Evolutionary conservation across 192 early-diverging fungal species (phyloP), one percentile per base, ranked within the genome.

Genomic region (Coemansia sp.): DNA sequence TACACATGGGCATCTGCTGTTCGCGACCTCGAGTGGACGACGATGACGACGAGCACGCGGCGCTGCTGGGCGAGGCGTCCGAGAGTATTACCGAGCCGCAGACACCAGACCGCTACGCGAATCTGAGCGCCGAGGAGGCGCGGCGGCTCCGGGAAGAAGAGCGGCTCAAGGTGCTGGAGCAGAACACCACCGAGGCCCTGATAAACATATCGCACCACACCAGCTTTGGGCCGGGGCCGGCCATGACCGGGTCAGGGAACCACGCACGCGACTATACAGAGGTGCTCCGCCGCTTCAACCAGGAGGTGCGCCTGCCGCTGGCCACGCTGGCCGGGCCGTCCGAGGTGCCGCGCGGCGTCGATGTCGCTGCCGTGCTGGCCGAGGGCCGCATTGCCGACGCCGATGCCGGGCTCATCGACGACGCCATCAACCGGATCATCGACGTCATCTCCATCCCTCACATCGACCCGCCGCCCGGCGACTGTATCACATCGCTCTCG

Each of bases 181-280:
- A 60, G 28, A 20, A 21, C 17, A 72, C 68, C 10, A 64, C 60
- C 47, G 68, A 72, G 48, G 60, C 68, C 44, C 52, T 72, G 16
- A 72, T 72, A 12, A 72, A 64, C 48, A 72, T 72, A 27, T 60
- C 56, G 22, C 60, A 72, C 27, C 47, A 47, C 12, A 23, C 51
- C 3, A 48, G 50, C 41, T 64, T 51, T 39, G 44, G 38, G 22
- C 64, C 60, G 32, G 51, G 52, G 5, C 68, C 51, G 38, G 14
- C 56, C 14, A 56, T 64, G 25, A 44, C 29, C 18, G 38, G 38
- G 42, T 49, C 43, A 14, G 55, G 59, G 6, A 37, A 51, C 31
- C 30, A 51, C 32, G 46, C 60, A 18, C 60, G 56, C 40, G 68
- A 72, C 56, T 64, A 64, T 26, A 58, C 47, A 14, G 68, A 64